Conservation (phyloP, 2,329 filamentous ascomycete genomes). For the Trichophyton verrucosum region DNA sequence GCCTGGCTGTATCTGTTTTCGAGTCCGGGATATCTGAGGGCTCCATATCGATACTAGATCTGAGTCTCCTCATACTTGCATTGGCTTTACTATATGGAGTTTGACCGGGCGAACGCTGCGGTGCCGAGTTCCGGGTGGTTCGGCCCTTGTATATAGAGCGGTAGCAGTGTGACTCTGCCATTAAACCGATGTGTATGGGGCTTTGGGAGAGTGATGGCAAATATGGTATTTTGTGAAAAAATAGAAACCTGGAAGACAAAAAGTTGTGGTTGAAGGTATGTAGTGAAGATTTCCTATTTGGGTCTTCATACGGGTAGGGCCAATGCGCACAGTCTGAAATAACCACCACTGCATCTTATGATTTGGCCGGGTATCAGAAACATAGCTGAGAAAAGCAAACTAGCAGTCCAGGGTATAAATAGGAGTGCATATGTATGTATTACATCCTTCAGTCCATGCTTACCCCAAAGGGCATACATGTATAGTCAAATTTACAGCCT, state of each 20-base stretch:
- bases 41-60: not conserved
- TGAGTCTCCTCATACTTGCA: not conserved
- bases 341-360: no score
- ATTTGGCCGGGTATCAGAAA: no score
- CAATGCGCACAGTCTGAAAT: not conserved
- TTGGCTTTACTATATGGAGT: not conserved
- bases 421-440: not conserved
- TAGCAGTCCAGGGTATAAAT: not conserved
- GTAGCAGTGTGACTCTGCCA: not conserved
- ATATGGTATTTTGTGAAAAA: not conserved
- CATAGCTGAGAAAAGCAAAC: not conserved
- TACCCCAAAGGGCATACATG: not conserved
- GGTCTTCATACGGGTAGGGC: not conserved
- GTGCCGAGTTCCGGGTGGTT: no score
- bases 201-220: not conserved
- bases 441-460: not conserved
- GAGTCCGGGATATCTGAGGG: not conserved
- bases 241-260: not conserved
- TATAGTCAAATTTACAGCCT: not conserved
- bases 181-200: not conserved
- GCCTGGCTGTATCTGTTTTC: not conserved
- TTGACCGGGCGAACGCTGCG: not conserved
- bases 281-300: conserved; percentile 2
- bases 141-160: not conserved
- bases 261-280: not conserved